These are phyloP conservation scores for Streptanthus diversifolius DNA, from an alignment of 345 rosid species.

Conservation along the genomic window DNA sequence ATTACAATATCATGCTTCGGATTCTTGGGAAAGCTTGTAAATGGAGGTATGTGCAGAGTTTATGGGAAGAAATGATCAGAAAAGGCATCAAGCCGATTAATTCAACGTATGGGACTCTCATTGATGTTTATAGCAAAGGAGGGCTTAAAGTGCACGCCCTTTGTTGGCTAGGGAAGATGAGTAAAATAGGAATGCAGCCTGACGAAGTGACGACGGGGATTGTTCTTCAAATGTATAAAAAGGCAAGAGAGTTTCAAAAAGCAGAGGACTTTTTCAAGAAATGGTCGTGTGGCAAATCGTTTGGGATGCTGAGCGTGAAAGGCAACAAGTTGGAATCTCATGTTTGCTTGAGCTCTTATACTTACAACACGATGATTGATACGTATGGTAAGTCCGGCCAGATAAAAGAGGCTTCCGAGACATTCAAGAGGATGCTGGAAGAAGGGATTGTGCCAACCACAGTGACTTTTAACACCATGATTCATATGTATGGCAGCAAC, in stretches of 20 bases:
- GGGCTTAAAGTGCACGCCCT: slow-evolving; percentile 60
- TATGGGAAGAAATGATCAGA: slow-evolving; percentile 67
- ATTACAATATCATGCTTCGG: slow-evolving; percentile 74
- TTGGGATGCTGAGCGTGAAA: slow-evolving; percentile 21
- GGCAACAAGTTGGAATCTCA: slow-evolving; percentile 19
- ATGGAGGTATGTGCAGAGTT: slow-evolving; percentile 54
- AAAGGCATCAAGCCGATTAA: slow-evolving; percentile 55
- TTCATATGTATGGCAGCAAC: slow-evolving; percentile 74
- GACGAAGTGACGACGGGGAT: slow-evolving; percentile 81
- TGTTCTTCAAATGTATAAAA: slow-evolving; percentile 86
- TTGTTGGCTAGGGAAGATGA: slow-evolving; percentile 78
- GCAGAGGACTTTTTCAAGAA: slow-evolving; percentile 76
- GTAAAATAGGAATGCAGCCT: slow-evolving; percentile 61
- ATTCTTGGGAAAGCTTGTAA: slow-evolving; percentile 64
- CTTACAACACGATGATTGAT: slow-evolving; percentile 81
- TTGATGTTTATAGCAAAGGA: slow-evolving; percentile 85
- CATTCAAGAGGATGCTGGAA: slow-evolving; percentile 59
- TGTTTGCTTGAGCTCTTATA: slow-evolving; percentile 54
- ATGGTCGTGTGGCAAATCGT: slow-evolving; percentile 55
- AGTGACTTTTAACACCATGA: slow-evolving; percentile 83
- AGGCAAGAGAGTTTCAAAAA: slow-evolving; percentile 63
- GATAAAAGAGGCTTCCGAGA: slow-evolving; percentile 63
- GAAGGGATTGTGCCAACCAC: slow-evolving; percentile 75
- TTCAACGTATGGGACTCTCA: slow-evolving; percentile 82
- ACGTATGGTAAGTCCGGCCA: slow-evolving; percentile 81